A percentile compares a stretch with the other conserved stretches of the same genome.
phyloP scores from a whole-genome alignment of 352 stramenopile genomes.

The Globisporangium alternatum region DNA sequence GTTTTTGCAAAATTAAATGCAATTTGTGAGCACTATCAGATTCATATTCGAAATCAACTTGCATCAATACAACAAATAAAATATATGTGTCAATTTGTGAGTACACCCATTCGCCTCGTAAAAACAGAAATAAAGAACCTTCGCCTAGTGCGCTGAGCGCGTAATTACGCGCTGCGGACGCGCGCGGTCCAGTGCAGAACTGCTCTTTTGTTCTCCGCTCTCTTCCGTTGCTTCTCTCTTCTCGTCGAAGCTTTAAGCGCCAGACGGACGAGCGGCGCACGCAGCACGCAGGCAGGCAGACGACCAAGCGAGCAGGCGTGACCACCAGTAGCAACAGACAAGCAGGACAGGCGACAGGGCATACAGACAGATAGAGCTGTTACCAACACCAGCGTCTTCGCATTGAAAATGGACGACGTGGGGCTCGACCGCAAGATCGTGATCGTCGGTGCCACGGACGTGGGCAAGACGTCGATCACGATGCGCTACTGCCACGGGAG shows the following conservation, averaged over 20 bases:
- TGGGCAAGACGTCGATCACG: constrained; percentile 87
- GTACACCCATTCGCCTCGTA: neutral
- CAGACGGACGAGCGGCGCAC: neutral
- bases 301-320: neutral
- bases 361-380: neutral
- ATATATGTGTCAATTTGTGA: neutral
- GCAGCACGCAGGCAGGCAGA: neutral
- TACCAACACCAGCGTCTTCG: neutral
- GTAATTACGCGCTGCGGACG: constrained; percentile 4
- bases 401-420: constrained; percentile 67
- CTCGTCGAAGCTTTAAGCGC: neutral
- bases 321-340: neutral
- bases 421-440: constrained; percentile 87
- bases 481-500: constrained; percentile 87
- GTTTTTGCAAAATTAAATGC: too few relatives aligned
- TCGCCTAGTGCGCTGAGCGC: neutral
- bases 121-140: constrained; percentile 2
- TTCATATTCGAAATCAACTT: too few relatives aligned
- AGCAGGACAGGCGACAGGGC: neutral
- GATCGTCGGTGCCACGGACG: constrained; percentile 87
- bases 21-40: too few relatives aligned
- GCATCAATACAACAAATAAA: neutral
- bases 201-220: constrained; percentile 14
- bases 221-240: constrained; percentile 5
- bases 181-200: constrained; percentile 1